Base-by-base conservation (phyloP, 1,284 basidiomycete species). In the Cutaneotrichosporon mucoides region DNA sequence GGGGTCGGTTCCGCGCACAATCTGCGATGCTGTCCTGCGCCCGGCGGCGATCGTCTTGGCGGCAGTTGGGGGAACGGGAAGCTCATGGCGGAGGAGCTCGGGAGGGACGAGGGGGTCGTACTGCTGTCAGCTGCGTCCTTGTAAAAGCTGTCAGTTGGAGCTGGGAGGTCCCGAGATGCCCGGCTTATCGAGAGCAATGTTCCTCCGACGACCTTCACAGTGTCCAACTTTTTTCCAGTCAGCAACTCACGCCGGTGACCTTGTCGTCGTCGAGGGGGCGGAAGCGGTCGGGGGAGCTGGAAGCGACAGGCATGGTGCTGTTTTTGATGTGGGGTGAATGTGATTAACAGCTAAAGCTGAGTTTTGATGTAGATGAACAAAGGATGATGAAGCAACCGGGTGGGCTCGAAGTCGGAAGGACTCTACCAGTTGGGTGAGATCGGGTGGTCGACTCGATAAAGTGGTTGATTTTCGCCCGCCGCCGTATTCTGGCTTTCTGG, bases 101-200 rank as follows among this genome's bases (percentile, higher is more conserved):
- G 93, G 93, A 70, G 93, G 90, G 64, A 95, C 86, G 44, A 97
- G 85, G 7, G 93, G 93, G 71, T 96, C 92, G 77, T 95, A 95
- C 89, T 90, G 73, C 55, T 47, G 52, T 57, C 5, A 36, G 52
- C 46, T 24, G 6, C 24, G 44, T 24, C 38, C 34, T 12, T 35
- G 49, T 12, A 51, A 37, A 40, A n/a, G n/a, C 12, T 6, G 42
- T 43, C 10, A 43, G n/a, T 43, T 12, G 42, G 12, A n/a, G 42
- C 10, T 46, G 16, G 15, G 13, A 12, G 15, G 42, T 43, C 42
- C 42, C 6, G 24, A 24, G 24, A 24, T 3, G 24, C 24, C 24
- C 24, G 24, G 24, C 24, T 24, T 24, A 24, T 24, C 24, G 24
- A 24, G 24, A 24, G 4, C 42, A 54, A 24, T 42, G 43, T 45